Base-by-base conservation (phyloP, 441 rosid species). In the Omphalea diandra region DNA sequence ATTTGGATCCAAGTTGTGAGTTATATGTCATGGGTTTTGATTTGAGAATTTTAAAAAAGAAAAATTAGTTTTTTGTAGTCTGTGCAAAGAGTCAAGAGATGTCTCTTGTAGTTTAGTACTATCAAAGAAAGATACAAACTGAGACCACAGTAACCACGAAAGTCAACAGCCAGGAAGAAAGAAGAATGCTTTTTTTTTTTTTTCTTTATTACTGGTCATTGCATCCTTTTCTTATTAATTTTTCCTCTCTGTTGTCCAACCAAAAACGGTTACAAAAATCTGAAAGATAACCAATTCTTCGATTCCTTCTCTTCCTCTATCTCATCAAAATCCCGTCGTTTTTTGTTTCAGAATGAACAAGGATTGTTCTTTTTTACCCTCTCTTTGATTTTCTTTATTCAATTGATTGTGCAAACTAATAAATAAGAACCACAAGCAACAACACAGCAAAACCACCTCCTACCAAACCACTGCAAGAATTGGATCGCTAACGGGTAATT, bases 401-500 rank as follows among this genome's bases (percentile, higher is more conserved):
- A 64, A 60, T 79, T 65, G 73, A 54, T 72, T 70, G 67, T 58
- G 73, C 77, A 58, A 63, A 63, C 67, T 66, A n/a, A n/a, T n/a
- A n/a, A 73, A 54, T 54, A 57, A 75, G 72, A 40, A 5, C 49
- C 38, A 62, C 63, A 33, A 41, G 50, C 33, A 47, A 32, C n/a
- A n/a, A n/a, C n/a, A n/a, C n/a, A 6, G 61, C 49, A 64, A 38
- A 55, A 26, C 33, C 44, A 33, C 49, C 68, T 32, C 35, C 29
- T 50, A 63, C 63, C 64, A 54, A 75, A 67, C 78, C 67, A 69
- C 53, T 14, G 26, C 63, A 58, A 52, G 7, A 64, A 54, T 58
- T 81, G 67, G 70, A 62, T 70, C 26, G 10, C 57, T 65, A 3
- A 26, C 11, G 29, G 83, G 87, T 83, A 77, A 76, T 84, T 77